Conservation (phyloP, 805 yeast genomes). For the Zygoascus biomembranicola region DNA sequence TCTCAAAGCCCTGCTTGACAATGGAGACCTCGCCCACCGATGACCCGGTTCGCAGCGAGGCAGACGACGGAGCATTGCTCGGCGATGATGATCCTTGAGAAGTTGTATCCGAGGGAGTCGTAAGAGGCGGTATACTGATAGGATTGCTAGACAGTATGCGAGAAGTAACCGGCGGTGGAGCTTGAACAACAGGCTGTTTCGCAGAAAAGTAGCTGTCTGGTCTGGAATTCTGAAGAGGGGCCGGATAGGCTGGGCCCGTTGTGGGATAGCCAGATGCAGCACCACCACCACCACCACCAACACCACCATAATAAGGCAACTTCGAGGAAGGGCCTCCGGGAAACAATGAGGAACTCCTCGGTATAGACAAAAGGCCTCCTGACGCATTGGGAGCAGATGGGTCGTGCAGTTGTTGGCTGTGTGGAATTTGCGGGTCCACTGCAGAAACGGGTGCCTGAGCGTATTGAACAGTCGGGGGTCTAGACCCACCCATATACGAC, state of each 20-base stretch:
- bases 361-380: neutral
- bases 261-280: neutral
- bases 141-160: neutral
- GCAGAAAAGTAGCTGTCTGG: neutral
- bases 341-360: neutral
- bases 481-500: neutral
- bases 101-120: neutral
- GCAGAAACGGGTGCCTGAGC: neutral
- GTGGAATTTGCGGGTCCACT: too few relatives aligned
- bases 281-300: neutral
- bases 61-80: neutral
- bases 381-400: neutral
- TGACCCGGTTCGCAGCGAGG: neutral
- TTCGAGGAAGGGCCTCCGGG: neutral
- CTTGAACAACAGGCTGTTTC: neutral
- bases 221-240: neutral
- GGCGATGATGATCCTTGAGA: neutral
- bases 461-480: neutral
- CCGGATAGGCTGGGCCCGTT: neutral
- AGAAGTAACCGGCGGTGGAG: neutral
- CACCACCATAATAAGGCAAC: neutral
- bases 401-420: neutral
- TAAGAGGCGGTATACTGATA: neutral
- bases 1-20: constrained; percentile 22
- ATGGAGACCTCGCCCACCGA: constrained; percentile 6